Base-by-base conservation (phyloP, 768 basidiomycete genomes). In the Dictyophora rubrovolvata region DNA sequence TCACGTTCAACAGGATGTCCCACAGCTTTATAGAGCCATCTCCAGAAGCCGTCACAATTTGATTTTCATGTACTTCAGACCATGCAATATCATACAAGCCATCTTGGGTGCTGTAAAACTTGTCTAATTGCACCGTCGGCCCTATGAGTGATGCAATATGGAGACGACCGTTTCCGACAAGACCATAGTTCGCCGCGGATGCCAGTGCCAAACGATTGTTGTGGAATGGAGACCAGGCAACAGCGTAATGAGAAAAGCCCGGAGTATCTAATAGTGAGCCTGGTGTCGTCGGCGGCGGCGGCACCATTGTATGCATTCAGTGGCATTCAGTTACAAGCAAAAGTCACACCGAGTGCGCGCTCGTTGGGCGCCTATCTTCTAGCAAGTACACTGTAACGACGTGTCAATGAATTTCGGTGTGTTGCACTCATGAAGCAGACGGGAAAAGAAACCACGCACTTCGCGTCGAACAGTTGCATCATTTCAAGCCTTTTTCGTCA, bases 41-140 rank as follows among this genome's bases (percentile, higher is more conserved):
- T 50, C 92, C 95, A 9, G 90, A 93, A 0, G 83, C 88, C 1
- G 91, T 84, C 1, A 89, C 86, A 37, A 98, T 72, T 68, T 98
- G 95, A 67, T 95, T 93, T 73, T 95, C 93, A 71, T 96, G 91
- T 34, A 84, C 71, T 73, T 98, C 95, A 36, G 90, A 93, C 94
- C 94, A 98, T 0, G 94, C 92, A 52, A 93, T 74, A 66, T 94
- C 93, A 69, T 87, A 94, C 8, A 94, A 71, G 0, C 87, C 89
- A 66, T 95, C 93, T 69, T 93, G 90, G 0, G 91, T 85, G 68
- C 93, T 91, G 65, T 85, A 95, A 62, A 80, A 74, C 74, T 86
- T 86, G 65, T 89, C 85, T 53, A 89, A 59, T 48, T 73, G 77
- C 60, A 87, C 59, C 22, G 63, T 68, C 22, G 76, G 72, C 21